Conservation (phyloP, 495 filamentous ascomycete species). For the Penicillium diatomitis region DNA sequence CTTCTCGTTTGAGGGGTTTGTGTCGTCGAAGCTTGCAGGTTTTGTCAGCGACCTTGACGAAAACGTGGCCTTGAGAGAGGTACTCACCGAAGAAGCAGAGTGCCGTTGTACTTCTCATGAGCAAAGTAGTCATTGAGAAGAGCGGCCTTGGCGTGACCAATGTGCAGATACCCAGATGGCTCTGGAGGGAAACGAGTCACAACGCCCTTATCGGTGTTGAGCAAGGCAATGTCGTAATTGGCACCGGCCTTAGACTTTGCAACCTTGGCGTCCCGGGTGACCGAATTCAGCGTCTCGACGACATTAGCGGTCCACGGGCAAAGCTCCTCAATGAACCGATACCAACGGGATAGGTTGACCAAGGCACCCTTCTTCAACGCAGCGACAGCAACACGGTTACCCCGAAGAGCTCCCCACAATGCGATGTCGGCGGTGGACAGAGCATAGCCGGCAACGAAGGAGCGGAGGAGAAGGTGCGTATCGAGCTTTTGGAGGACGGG, state of each 20-base stretch:
- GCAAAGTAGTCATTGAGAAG: slow-evolving; percentile 92
- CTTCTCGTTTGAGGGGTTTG: slow-evolving; percentile 89
- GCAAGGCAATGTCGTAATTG: slow-evolving; percentile 83
- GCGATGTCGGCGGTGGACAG: slow-evolving; percentile 71
- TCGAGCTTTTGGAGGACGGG: slow-evolving; percentile 68
- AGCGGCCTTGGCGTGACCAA: slow-evolving; percentile 89
- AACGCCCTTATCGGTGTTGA: slow-evolving; percentile 83
- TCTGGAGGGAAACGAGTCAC: slow-evolving; percentile 93
- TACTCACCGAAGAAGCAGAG: slow-evolving; percentile 54
- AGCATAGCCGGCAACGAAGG: slow-evolving; percentile 75
- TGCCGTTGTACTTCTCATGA: slow-evolving; percentile 78
- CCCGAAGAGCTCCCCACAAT: slow-evolving; percentile 76
- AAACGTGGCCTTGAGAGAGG: too few relatives aligned
- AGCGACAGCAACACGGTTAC: slow-evolving; percentile 74
- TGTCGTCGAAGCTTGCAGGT: slow-evolving; percentile 61
- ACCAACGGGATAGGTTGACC: slow-evolving; percentile 80
- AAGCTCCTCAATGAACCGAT: slow-evolving; percentile 71
- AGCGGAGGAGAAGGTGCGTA: slow-evolving; percentile 75
- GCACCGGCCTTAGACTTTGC: slow-evolving; percentile 73
- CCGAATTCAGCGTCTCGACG: slow-evolving; percentile 52
- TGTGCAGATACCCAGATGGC: slow-evolving; percentile 92
- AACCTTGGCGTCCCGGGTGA: slow-evolving; percentile 53
- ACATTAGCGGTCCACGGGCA: slow-evolving; percentile 50
- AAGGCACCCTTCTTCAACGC: slow-evolving; percentile 71
- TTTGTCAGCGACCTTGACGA: not conserved